phyloP scores from a whole-genome alignment of 1,284 basidiomycete genomes.

The Heterobasidion parviporum region DNA sequence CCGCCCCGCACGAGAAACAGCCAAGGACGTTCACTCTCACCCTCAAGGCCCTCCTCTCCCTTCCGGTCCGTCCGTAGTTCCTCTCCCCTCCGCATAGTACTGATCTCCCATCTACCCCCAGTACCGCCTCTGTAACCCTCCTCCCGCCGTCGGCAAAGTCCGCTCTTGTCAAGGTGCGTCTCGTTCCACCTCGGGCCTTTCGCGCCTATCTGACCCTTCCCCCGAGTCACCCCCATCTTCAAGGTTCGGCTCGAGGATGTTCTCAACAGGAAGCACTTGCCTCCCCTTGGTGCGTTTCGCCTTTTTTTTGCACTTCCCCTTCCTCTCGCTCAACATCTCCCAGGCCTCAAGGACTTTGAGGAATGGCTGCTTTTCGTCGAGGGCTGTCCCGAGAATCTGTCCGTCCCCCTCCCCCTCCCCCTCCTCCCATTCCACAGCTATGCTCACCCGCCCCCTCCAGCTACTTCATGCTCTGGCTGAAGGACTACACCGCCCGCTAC shows the following conservation, averaged over 20 bases:
- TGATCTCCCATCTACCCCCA: constrained; percentile 15
- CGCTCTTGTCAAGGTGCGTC: constrained; percentile 45
- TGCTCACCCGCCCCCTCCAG: constrained; percentile 20
- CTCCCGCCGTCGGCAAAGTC: constrained; percentile 56
- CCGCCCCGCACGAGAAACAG: constrained; percentile 18
- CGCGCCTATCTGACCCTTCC: constrained; percentile 3
- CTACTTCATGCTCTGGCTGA: constrained; percentile 71
- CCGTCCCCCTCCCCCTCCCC: constrained; percentile 15
- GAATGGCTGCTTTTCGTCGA: constrained; percentile 75
- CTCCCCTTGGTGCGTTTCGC: constrained; percentile 50
- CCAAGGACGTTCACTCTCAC: constrained; percentile 41
- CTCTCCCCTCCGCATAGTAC: neutral
- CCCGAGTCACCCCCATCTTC: constrained; percentile 46
- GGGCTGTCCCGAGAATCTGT: constrained; percentile 62
- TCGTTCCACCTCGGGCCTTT: constrained; percentile 12
- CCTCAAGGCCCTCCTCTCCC: constrained; percentile 34
- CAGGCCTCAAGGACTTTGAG: constrained; percentile 70
- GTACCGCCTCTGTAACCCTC: constrained; percentile 61
- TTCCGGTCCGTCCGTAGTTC: constrained; percentile 42
- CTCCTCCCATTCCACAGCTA: neutral
- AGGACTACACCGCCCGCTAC: constrained; percentile 54
- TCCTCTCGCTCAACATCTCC: neutral
- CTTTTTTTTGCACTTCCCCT: too few relatives aligned
- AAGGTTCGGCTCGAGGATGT: constrained; percentile 61
- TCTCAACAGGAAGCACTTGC: constrained; percentile 60